These are phyloP conservation scores for Madurella mycetomatis DNA, from an alignment of 2,329 filamentous ascomycete genomes.

Conservation along the genomic window DNA sequence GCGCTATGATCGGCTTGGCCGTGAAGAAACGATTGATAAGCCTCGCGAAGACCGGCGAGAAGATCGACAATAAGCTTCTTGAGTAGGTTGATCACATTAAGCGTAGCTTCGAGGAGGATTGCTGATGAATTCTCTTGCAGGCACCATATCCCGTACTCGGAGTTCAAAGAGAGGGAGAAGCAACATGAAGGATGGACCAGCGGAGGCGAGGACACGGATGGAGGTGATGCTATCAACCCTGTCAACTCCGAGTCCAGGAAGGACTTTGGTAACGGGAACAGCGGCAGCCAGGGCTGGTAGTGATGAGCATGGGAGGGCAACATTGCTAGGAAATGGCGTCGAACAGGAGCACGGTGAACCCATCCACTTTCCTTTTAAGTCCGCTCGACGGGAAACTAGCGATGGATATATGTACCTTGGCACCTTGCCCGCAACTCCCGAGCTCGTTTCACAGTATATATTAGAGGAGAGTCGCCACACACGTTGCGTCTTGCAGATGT, in stretches of 20 bases:
- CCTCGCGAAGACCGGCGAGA: constrained; percentile 15
- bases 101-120: background rate
- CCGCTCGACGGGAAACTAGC: no score
- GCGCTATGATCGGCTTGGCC: constrained; percentile 63
- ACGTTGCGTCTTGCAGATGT: background rate
- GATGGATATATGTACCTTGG: background rate
- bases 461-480: constrained; percentile 12
- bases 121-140: constrained; percentile 4
- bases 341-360: no score
- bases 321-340: no score
- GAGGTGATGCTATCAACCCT: constrained; percentile 16
- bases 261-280: background rate
- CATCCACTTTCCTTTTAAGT: no score
- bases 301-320: background rate
- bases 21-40: constrained; percentile 32
- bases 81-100: constrained; percentile 3
- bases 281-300: background rate
- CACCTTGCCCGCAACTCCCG: background rate
- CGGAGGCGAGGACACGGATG: constrained; percentile 32
- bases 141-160: constrained; percentile 14
- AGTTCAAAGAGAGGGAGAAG: constrained; percentile 21
- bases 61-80: background rate
- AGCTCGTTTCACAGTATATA: constrained; percentile 3
- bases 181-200: constrained; percentile 30
- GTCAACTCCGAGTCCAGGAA: background rate